phyloP scores from a whole-genome alignment of 2,329 filamentous ascomycete genomes.

The Neoscytalidium dimidiatum region DNA sequence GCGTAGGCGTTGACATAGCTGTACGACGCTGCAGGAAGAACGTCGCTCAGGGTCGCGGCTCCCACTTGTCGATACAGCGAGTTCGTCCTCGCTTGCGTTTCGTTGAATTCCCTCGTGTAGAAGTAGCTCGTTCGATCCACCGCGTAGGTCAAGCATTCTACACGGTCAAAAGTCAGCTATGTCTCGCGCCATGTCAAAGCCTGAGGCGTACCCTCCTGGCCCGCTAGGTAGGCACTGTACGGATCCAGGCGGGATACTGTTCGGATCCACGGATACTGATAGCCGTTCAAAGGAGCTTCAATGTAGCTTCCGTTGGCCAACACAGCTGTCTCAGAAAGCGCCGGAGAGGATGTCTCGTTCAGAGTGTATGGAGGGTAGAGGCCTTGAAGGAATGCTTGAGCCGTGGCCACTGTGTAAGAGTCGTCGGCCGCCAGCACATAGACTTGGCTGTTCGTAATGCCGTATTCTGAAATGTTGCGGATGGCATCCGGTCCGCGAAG shows the following conservation, averaged over 20 bases:
- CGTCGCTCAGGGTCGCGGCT: slow-evolving; percentile 43
- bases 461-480: slow-evolving; percentile 46
- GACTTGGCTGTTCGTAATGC: slow-evolving; percentile 49
- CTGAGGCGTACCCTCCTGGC: slow-evolving; percentile 46
- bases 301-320: slow-evolving; percentile 52
- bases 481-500: slow-evolving; percentile 39
- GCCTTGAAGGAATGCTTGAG: slow-evolving; percentile 63
- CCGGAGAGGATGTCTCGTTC: slow-evolving; percentile 27
- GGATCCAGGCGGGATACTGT: slow-evolving; percentile 49
- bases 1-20: slow-evolving; percentile 55
- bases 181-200: slow-evolving; percentile 28
- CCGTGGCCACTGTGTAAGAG: slow-evolving; percentile 53
- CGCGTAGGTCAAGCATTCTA: slow-evolving; percentile 28
- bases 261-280: slow-evolving; percentile 58
- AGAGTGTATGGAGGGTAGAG: slow-evolving; percentile 56
- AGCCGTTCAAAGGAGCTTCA: slow-evolving; percentile 55
- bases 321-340: slow-evolving; percentile 35
- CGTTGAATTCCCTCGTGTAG: slow-evolving; percentile 42
- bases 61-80: slow-evolving; percentile 52
- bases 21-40: slow-evolving; percentile 41
- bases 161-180: neutral
- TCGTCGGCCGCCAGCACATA: slow-evolving; percentile 50
- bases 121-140: slow-evolving; percentile 39
- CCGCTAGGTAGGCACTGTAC: slow-evolving; percentile 52
- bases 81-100: slow-evolving; percentile 38